Base-by-base conservation (phyloP, 805 yeast genomes). In the Hanseniaspora hatyaiensis region DNA sequence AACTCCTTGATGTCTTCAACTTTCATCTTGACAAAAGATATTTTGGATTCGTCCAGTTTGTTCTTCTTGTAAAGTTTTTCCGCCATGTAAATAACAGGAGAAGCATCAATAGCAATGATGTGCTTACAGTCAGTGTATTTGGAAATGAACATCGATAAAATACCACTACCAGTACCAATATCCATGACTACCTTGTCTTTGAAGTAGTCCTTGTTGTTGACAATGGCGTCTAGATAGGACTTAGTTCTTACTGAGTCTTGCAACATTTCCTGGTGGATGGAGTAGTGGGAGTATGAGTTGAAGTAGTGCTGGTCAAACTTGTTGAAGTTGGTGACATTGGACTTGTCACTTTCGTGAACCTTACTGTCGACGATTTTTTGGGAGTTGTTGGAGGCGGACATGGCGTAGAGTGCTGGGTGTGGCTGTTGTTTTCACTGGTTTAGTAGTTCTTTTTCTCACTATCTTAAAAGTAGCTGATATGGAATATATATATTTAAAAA, bases 101-200 rank as follows among this genome's bases (percentile, higher is more conserved):
- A 86, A 88, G 88, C 87, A 66, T 92, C 99, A 48, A 92, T 96
- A 41, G 95, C 95, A 64, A 87, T 82, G 47, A 92, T 98, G 61
- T 87, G 96, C 64, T 87, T 86, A 53, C 98, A 98, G 54, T 98
- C 99, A n/a, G 96, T 94, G 38, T 45, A 45, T 61, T 80, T 81
- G 43, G 89, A 96, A 15, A 97, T 97, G 71, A 92, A 92, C 95
- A 92, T 85, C 22, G 96, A 88, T 53, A 92, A 69, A 55, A 92
- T 87, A 56, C 98, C 99, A 18, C 98, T 92, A 56, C 99, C 99
- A 66, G 98, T 94, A 42, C 99, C 99, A 50, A 92, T 98, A 67
- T 92, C 99, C 50, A 92, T 71, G 6, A 92, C 99, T 52, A 89
- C 68, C 70, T 92, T 92, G 65, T 79, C 96, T 64, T 87, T 86